phyloP scores from a whole-genome alignment of 2,329 filamentous ascomycete species.

The Beauveria asiatica region DNA sequence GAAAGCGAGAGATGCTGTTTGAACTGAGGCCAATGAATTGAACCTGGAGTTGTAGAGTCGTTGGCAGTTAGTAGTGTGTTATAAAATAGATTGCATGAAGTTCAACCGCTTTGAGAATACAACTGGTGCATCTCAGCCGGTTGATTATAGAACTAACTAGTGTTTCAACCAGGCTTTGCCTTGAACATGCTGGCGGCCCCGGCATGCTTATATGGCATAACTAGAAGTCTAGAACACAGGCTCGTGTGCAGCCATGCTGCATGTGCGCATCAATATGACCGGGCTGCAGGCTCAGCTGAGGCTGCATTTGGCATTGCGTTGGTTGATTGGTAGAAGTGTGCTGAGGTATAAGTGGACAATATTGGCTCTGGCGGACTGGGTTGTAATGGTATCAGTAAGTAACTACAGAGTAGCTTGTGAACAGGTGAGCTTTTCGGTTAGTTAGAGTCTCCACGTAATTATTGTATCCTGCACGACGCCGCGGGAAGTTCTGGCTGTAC shows the following conservation, averaged over 20 bases:
- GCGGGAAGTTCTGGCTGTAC: background rate
- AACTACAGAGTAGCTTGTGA: too few relatives aligned
- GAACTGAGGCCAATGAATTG: too few relatives aligned
- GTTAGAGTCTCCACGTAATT: too few relatives aligned
- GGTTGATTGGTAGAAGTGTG: background rate
- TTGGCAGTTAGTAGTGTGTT: background rate
- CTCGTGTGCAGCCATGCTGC: too few relatives aligned
- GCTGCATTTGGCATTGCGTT: background rate
- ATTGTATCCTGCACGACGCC: background rate
- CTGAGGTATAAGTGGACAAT: background rate
- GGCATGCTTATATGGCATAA: too few relatives aligned
- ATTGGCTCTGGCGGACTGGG: background rate
- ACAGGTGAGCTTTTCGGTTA: too few relatives aligned
- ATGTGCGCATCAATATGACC: background rate
- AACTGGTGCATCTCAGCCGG: background rate
- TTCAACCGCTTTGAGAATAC: background rate
- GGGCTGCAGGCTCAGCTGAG: background rate
- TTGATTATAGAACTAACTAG: too few relatives aligned
- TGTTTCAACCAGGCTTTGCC: background rate
- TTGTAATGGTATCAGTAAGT: too few relatives aligned
- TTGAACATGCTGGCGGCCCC: too few relatives aligned
- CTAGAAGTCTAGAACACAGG: too few relatives aligned
- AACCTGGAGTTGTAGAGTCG: too few relatives aligned
- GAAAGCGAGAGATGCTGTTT: too few relatives aligned
- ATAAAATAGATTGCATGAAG: background rate